Evolutionary conservation across 495 filamentous ascomycete genomes (phyloP).

Genomic region (Penicillium coprophilum): DNA sequence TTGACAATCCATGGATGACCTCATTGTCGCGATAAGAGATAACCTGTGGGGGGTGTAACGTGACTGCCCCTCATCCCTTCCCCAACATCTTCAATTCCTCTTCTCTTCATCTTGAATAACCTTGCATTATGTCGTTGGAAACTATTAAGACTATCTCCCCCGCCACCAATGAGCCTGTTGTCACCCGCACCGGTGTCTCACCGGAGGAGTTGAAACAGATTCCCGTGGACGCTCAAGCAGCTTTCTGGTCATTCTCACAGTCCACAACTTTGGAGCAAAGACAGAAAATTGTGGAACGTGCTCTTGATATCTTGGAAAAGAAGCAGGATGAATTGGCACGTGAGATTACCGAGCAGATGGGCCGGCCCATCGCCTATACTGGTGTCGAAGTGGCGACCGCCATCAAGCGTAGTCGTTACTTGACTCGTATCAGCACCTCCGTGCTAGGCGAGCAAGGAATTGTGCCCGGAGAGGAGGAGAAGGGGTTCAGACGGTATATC

Average conservation of each 20-base stretch:
- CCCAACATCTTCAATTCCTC: conserved; percentile 4
- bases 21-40: conserved; percentile 14
- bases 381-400: conserved; percentile 79
- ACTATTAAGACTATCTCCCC: conserved; percentile 87
- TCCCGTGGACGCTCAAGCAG: conserved; percentile 62
- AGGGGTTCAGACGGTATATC: conserved; percentile 86
- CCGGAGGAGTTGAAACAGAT: conserved; percentile 63
- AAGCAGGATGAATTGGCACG: conserved; percentile 76
- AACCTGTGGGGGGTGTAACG: conserved; percentile 3
- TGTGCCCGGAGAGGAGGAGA: conserved; percentile 74
- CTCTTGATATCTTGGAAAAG: conserved; percentile 63
- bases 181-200: conserved; percentile 70
- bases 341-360: conserved; percentile 93
- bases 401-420: conserved; percentile 73
- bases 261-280: conserved; percentile 63
- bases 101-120: conserved; percentile 2
- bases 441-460: conserved; percentile 48
- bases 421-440: conserved; percentile 76
- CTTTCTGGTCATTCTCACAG: conserved; percentile 69
- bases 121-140: conserved; percentile 68
- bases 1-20: conserved; percentile 9
- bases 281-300: conserved; percentile 73
- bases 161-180: conserved; percentile 72
- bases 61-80: conserved; percentile 17
- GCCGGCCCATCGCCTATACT: conserved; percentile 82